These are phyloP conservation scores for Stylosanthes scabra DNA, from an alignment of 331 rosid species.

Conservation along the genomic window DNA sequence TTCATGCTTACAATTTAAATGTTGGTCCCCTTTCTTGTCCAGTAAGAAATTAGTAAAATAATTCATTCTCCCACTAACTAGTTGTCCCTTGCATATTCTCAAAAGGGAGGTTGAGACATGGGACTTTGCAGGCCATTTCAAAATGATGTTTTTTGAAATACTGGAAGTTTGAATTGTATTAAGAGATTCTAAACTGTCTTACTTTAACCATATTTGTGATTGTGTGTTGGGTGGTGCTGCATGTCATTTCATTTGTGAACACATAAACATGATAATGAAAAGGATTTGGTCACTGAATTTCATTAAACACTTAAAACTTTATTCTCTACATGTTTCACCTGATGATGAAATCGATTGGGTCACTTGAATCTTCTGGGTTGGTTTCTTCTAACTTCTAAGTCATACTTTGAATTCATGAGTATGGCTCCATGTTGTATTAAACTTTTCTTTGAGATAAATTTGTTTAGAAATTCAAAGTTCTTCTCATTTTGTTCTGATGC, in stretches of 20 bases:
- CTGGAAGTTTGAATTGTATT: slow-evolving; percentile 29
- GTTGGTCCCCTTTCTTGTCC: not conserved
- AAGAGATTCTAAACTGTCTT: slow-evolving; percentile 14
- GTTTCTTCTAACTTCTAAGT: not conserved
- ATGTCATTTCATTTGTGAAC: slow-evolving; percentile 5
- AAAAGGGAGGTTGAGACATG: slow-evolving; percentile 14
- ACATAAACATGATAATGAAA: not conserved
- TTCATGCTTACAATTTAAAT: slow-evolving; percentile 22
- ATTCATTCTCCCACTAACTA: not conserved
- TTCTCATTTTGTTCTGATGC: not conserved
- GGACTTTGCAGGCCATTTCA: not conserved
- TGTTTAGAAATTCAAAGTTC: not conserved
- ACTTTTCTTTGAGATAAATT: not conserved
- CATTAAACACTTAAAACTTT: not conserved
- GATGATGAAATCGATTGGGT: not conserved
- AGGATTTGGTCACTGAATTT: not conserved
- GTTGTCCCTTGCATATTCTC: slow-evolving; percentile 5
- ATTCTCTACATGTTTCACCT: not conserved
- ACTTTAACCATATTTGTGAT: not conserved
- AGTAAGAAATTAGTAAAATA: slow-evolving; percentile 5
- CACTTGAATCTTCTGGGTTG: not conserved
- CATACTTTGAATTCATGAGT: not conserved
- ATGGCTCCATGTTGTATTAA: not conserved
- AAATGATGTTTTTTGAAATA: slow-evolving; percentile 14
- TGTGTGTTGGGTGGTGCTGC: slow-evolving; percentile 17